These are phyloP conservation scores for Aureobasidium sp. DNA, from an alignment of 2,329 filamentous ascomycete species.

Conservation along the genomic window DNA sequence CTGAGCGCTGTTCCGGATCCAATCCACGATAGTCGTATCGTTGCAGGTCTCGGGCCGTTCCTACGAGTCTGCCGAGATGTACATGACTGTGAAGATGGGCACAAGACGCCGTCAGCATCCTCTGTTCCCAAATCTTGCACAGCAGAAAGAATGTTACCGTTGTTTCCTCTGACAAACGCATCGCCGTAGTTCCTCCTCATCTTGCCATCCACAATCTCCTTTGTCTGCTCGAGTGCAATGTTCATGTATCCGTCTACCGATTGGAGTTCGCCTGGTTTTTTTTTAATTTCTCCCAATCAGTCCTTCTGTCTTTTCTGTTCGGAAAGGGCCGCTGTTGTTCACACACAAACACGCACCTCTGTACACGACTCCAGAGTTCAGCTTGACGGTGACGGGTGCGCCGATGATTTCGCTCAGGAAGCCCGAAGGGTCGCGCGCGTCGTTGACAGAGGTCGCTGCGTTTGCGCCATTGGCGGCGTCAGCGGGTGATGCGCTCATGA, in stretches of 20 bases:
- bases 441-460: slow-evolving; percentile 28
- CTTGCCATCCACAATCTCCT: slow-evolving; percentile 81
- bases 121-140: neutral
- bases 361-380: slow-evolving; percentile 98
- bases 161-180: slow-evolving; percentile 93
- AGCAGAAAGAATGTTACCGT: slow-evolving; percentile 52
- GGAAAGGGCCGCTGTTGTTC: neutral
- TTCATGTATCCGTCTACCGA: slow-evolving; percentile 99
- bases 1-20: neutral
- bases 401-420: slow-evolving; percentile 95
- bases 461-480: neutral
- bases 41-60: too few species aligned
- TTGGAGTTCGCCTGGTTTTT: slow-evolving; percentile 89
- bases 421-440: slow-evolving; percentile 85
- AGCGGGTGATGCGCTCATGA: slow-evolving; percentile 5
- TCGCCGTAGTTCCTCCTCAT: slow-evolving; percentile 82
- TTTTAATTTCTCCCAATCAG: neutral
- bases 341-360: slow-evolving; percentile 56
- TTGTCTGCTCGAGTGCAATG: slow-evolving; percentile 92
- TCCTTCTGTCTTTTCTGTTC: neutral
- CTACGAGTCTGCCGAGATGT: slow-evolving; percentile 58
- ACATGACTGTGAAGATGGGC: slow-evolving; percentile 55
- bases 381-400: slow-evolving; percentile 87
- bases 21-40: slow-evolving; percentile 12
- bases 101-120: neutral